phyloP scores from a whole-genome alignment of 2,329 filamentous ascomycete species.

The Fusarium sarcochroum region DNA sequence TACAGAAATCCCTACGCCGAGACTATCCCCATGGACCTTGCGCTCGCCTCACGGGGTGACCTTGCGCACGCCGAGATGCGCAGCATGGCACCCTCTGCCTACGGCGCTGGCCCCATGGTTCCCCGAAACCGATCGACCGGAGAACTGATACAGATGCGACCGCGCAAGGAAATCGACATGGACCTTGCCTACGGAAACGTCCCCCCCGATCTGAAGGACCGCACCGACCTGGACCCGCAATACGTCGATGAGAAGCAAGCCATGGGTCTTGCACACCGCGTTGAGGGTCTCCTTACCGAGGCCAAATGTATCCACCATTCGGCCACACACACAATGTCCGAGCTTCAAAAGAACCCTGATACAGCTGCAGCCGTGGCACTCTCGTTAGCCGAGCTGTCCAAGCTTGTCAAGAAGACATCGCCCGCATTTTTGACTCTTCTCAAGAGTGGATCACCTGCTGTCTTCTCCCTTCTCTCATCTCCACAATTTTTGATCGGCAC shows the following conservation, averaged over 20 bases:
- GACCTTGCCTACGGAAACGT: conserved; percentile 91
- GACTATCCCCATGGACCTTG: conserved; percentile 59
- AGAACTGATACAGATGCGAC: conserved; percentile 49
- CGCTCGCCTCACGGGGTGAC: conserved; percentile 30
- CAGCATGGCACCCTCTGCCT: conserved; percentile 43
- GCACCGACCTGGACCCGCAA: conserved; percentile 62
- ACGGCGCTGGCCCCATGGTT: conserved; percentile 48
- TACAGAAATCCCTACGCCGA: conserved; percentile 56
- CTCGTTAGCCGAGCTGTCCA: conserved; percentile 91
- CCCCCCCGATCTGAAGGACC: conserved; percentile 74
- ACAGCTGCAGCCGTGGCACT: conserved; percentile 94
- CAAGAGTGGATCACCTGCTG: conserved; percentile 85
- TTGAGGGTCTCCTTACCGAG: conserved; percentile 86
- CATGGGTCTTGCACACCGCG: conserved; percentile 75
- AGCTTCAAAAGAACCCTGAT: conserved; percentile 80
- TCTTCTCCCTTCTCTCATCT: conserved; percentile 87
- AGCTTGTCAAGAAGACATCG: conserved; percentile 84
- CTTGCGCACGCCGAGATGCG: conserved; percentile 35
- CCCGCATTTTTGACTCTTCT: conserved; percentile 82
- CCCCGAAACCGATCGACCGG: conserved; percentile 59
- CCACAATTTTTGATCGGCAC: conserved; percentile 96
- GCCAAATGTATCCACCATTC: conserved; percentile 90
- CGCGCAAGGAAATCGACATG: conserved; percentile 80
- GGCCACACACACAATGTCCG: conserved; percentile 84
- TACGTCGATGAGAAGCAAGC: conserved; percentile 69